Conservation (phyloP, 2,329 filamentous ascomycete genomes). For the Byssochlamys sp. region DNA sequence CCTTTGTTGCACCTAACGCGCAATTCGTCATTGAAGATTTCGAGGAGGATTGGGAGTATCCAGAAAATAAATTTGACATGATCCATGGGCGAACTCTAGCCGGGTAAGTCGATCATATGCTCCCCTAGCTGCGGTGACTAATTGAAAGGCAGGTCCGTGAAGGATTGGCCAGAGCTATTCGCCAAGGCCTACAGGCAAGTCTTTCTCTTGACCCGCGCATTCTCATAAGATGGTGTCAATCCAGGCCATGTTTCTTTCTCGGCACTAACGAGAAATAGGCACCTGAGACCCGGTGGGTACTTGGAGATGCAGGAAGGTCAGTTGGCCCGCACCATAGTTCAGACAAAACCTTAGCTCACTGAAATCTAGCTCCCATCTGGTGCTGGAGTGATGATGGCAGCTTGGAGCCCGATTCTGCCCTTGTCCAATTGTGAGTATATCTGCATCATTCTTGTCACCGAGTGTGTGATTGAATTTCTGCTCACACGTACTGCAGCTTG, state of each 20-base stretch:
- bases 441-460: not conserved
- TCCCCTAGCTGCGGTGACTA: not conserved
- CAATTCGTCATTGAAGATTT: constrained; percentile 14
- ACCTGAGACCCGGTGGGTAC: constrained; percentile 15
- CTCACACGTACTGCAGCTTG: not conserved
- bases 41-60: constrained; percentile 10
- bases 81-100: constrained; percentile 12
- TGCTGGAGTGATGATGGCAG: constrained; percentile 10
- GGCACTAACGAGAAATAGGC: constrained; percentile 1
- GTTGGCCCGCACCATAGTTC: not conserved
- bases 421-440: constrained; percentile 1
- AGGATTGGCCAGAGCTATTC: constrained; percentile 8
- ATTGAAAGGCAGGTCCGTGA: constrained; percentile 1
- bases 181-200: constrained; percentile 3
- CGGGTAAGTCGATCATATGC: constrained; percentile 5
- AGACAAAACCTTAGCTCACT: not conserved
- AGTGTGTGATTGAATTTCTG: not conserved
- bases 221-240: not conserved
- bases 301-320: constrained; percentile 9
- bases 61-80: constrained; percentile 12
- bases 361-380: constrained; percentile 3
- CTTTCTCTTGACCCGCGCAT: not conserved
- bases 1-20: constrained; percentile 9
- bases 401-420: constrained; percentile 3
- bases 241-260: not conserved